Evolutionary conservation across 345 rosid species (phyloP).

Genomic region (Raphanus raphanistrum): DNA sequence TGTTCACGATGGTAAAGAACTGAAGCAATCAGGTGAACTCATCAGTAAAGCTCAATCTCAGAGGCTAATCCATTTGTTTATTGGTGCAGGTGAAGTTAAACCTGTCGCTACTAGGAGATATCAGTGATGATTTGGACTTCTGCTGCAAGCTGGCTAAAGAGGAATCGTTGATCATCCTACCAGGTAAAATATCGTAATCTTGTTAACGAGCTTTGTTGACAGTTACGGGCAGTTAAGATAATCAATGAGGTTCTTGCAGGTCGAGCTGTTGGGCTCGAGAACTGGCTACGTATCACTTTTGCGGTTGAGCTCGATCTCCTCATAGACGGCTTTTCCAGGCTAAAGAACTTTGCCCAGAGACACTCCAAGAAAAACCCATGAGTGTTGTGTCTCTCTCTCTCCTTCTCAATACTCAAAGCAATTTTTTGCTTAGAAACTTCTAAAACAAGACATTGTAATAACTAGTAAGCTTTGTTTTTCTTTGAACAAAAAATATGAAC

Average conservation of each 20-base stretch:
- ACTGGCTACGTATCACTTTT: constrained; percentile 65
- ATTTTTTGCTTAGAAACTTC: neutral
- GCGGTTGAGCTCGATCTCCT: constrained; percentile 52
- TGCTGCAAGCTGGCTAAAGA: constrained; percentile 48
- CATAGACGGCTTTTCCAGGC: constrained; percentile 40
- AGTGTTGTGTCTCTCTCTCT: neutral
- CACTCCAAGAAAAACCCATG: constrained; percentile 28
- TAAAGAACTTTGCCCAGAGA: constrained; percentile 25
- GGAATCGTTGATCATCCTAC: constrained; percentile 41
- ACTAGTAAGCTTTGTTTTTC: neutral
- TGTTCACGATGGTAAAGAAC: constrained; percentile 42
- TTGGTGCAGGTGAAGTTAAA: constrained; percentile 41
- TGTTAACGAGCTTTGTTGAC: neutral
- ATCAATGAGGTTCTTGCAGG: constrained; percentile 45
- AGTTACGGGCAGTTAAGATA: neutral
- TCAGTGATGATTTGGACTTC: constrained; percentile 45
- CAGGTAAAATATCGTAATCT: constrained; percentile 27
- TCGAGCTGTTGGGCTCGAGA: constrained; percentile 50
- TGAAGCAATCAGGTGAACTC: neutral
- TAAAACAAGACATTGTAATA: neutral
- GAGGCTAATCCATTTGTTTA: neutral
- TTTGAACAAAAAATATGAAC: neutral
- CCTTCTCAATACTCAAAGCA: neutral
- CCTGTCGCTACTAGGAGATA: constrained; percentile 33
- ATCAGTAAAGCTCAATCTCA: neutral